Percentiles rank a stretch among this genome's conserved stretches.
Evolutionary conservation across 208 protist species (phyloP).

Genomic region (Leishmania guyanensis): DNA sequence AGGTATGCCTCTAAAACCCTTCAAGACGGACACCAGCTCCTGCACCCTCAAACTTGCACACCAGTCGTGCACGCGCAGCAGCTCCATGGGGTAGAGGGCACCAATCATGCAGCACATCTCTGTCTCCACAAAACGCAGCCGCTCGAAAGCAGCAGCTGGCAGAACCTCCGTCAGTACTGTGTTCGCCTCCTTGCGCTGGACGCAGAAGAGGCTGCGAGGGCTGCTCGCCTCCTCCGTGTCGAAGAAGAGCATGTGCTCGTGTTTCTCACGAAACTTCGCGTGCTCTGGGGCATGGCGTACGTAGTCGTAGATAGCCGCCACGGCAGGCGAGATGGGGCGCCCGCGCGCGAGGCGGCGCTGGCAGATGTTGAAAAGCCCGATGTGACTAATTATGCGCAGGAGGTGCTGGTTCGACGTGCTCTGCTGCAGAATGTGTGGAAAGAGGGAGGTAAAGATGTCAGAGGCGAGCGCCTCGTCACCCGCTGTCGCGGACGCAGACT

Average conservation of each 20-base stretch:
- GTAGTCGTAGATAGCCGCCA: constrained; percentile 68
- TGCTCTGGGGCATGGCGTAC: constrained; percentile 69
- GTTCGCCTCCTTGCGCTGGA: constrained; percentile 80
- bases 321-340: constrained; percentile 14
- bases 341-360: constrained; percentile 36
- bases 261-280: constrained; percentile 77
- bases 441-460: constrained; percentile 44
- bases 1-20: constrained; percentile 61
- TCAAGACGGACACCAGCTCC: constrained; percentile 43
- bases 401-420: constrained; percentile 89
- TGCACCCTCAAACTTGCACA: constrained; percentile 17
- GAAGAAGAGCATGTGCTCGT: constrained; percentile 76
- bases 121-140: constrained; percentile 74
- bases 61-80: constrained; percentile 55
- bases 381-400: constrained; percentile 89
- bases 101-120: constrained; percentile 75
- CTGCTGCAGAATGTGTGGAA: constrained; percentile 82
- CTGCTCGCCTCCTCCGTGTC: constrained; percentile 49
- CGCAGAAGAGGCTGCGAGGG: constrained; percentile 76
- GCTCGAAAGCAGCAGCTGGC: constrained; percentile 79
- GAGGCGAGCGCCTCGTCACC: constrained; percentile 17
- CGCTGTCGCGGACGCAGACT: not conserved
- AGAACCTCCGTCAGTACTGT: constrained; percentile 77
- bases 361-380: constrained; percentile 70
- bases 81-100: constrained; percentile 60